Evolutionary conservation across 2,329 filamentous ascomycete species (phyloP), one percentile per base, ranked within the genome.

Genomic region (Stylonectria norvegica): DNA sequence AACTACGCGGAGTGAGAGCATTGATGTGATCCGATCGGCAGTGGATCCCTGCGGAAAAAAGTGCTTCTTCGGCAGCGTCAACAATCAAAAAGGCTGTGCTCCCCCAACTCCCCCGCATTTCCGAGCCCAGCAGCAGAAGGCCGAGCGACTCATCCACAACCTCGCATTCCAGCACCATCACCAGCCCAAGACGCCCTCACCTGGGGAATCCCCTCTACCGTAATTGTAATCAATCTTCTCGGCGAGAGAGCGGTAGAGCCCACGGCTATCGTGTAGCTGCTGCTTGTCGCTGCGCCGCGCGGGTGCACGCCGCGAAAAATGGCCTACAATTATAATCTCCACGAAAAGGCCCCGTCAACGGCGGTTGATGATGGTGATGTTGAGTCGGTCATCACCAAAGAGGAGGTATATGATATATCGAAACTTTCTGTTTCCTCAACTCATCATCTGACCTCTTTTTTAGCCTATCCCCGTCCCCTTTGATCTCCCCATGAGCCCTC

Each of bases 1-100:
- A n/a, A n/a, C n/a, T 47, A 29, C 39, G 20, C 5, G 34, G 34
- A 25, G n/a, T 35, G 32, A 20, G 38, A 36, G 32, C 36, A 41
- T 46, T 41, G 38, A 41, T 45, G 44, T 56, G 53, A 50, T 56
- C 43, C 47, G 53, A 53, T 56, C 53, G 53, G 49, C 53, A 48
- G 53, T 56, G 53, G 51, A 53, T 45, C 41, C 43, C 30, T 46
- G 49, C 42, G 43, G 41, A 45, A n/a, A n/a, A n/a, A n/a, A n/a
- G n/a, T n/a, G n/a, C 15, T 25, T 25, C 22, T 25, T 25, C 22
- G 12, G 38, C 34, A 34, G 38, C 30, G 29, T 34, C 34, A n/a
- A n/a, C n/a, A 28, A 37, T 45, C 41, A 48, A 52, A 49, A 53
- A 50, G 44, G 34, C 36, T 48, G 34, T 14, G 27, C 6, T 15